Evolutionary conservation across 805 yeast genomes (phyloP).

Genomic region (Candida stauntonica): DNA sequence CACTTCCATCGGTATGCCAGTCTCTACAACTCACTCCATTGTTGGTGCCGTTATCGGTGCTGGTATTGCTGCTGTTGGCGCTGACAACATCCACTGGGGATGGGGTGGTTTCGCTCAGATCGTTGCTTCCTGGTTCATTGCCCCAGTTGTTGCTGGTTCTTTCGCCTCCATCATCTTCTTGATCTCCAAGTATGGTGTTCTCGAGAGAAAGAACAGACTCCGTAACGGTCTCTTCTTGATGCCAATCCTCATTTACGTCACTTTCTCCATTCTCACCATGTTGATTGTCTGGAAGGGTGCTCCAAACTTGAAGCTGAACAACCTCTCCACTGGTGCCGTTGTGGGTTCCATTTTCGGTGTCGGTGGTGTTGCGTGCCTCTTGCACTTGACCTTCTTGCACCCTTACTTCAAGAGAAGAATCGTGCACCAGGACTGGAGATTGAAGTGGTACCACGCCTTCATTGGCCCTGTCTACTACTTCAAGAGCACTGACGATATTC

Average conservation of each 20-base stretch:
- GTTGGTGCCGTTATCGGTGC: slow-evolving; percentile 75
- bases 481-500: slow-evolving; percentile 51
- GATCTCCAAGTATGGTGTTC: slow-evolving; percentile 53
- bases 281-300: slow-evolving; percentile 80
- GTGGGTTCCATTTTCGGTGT: slow-evolving; percentile 61
- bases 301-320: slow-evolving; percentile 55
- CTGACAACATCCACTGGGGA: slow-evolving; percentile 61
- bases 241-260: slow-evolving; percentile 56
- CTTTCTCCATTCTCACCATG: slow-evolving; percentile 66
- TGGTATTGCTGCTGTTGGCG: slow-evolving; percentile 70
- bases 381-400: slow-evolving; percentile 50
- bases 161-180: slow-evolving; percentile 58
- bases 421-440: slow-evolving; percentile 61
- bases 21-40: slow-evolving; percentile 75
- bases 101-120: slow-evolving; percentile 72
- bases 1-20: slow-evolving; percentile 68
- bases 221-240: slow-evolving; percentile 53
- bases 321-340: slow-evolving; percentile 48
- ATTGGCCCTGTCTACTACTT: slow-evolving; percentile 55
- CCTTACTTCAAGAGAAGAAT: slow-evolving; percentile 63
- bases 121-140: slow-evolving; percentile 77
- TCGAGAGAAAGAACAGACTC: slow-evolving; percentile 53
- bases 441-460: slow-evolving; percentile 50
- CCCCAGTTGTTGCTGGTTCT: slow-evolving; percentile 64
- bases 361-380: slow-evolving; percentile 48